phyloP scores from a whole-genome alignment of 768 basidiomycete species.

The Guyanaporus albipodus region DNA sequence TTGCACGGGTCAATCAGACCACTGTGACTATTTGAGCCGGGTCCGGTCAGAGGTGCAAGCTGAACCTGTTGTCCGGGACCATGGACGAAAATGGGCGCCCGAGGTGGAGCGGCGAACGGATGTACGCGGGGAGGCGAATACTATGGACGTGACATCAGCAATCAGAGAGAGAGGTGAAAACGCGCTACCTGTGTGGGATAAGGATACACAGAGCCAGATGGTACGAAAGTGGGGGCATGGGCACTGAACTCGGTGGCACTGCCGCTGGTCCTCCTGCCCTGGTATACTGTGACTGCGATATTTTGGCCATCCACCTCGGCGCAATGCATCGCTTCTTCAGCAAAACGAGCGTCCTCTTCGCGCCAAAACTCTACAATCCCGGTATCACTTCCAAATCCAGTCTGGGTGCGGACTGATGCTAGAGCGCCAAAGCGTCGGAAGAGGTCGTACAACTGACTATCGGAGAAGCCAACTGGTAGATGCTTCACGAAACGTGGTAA shows the following conservation, averaged over 20 bases:
- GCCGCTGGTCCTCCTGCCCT: constrained; percentile 56
- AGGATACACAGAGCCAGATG: constrained; percentile 58
- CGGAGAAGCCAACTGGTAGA: constrained; percentile 63
- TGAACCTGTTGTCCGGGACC: constrained; percentile 91
- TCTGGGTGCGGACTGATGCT: constrained; percentile 69
- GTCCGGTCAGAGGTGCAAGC: constrained; percentile 66
- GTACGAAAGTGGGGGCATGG: constrained; percentile 73
- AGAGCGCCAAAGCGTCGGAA: constrained; percentile 84
- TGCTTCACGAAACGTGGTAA: constrained; percentile 81
- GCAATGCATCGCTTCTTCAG: constrained; percentile 81
- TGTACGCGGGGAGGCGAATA: constrained; percentile 68
- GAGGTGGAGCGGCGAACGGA: constrained; percentile 42
- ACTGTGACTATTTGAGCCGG: constrained; percentile 79
- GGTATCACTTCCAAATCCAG: constrained; percentile 72
- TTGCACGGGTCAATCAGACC: constrained; percentile 90
- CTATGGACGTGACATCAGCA: constrained; percentile 25
- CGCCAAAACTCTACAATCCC: constrained; percentile 85
- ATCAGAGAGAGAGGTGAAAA: constrained; percentile 1
- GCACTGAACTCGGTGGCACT: constrained; percentile 63
- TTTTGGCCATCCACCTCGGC: constrained; percentile 80
- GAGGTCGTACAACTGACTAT: constrained; percentile 76
- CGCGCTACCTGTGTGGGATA: constrained; percentile 56
- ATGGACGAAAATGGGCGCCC: constrained; percentile 58
- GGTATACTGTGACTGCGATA: constrained; percentile 78
- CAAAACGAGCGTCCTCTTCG: constrained; percentile 76